Conservation (phyloP, 257 asterid species). For the Coffea canephora region DNA sequence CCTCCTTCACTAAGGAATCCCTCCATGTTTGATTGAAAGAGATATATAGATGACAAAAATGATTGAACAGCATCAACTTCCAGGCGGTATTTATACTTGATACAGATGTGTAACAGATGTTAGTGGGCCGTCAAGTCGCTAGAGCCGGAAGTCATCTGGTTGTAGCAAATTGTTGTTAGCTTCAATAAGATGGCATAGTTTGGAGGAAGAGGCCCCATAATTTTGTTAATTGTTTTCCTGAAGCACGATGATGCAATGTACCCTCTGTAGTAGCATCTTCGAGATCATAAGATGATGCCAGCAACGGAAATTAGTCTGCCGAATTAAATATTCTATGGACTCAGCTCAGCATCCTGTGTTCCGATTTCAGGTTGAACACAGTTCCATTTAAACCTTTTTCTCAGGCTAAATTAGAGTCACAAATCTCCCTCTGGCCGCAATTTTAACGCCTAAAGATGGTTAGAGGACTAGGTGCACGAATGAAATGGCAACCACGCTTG, state of each 20-base stretch:
- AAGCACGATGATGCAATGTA: background rate
- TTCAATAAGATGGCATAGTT: constrained; percentile 4
- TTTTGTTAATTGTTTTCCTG: background rate
- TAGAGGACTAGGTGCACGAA: too few species aligned
- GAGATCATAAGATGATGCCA: background rate
- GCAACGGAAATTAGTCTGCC: background rate
- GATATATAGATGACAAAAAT: background rate
- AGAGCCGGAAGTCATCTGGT: background rate
- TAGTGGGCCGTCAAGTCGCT: background rate
- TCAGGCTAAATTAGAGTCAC: background rate
- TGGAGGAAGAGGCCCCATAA: constrained; percentile 3
- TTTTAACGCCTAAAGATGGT: too few species aligned
- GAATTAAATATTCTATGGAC: background rate
- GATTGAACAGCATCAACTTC: background rate
- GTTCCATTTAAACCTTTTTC: background rate
- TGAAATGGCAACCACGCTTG: too few species aligned
- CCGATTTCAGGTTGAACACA: background rate
- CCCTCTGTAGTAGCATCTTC: background rate
- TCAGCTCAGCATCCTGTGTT: background rate
- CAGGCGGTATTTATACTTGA: constrained; percentile 6
- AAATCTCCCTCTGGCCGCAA: too few species aligned
- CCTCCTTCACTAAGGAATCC: background rate
- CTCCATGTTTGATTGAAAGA: background rate
- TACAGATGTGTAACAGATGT: background rate
- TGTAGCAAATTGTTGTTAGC: constrained; percentile 4